A percentile compares a stretch with the other conserved stretches of the same genome.
phyloP scores from a whole-genome alignment of 768 basidiomycete species.

The Lentinula aciculospora region DNA sequence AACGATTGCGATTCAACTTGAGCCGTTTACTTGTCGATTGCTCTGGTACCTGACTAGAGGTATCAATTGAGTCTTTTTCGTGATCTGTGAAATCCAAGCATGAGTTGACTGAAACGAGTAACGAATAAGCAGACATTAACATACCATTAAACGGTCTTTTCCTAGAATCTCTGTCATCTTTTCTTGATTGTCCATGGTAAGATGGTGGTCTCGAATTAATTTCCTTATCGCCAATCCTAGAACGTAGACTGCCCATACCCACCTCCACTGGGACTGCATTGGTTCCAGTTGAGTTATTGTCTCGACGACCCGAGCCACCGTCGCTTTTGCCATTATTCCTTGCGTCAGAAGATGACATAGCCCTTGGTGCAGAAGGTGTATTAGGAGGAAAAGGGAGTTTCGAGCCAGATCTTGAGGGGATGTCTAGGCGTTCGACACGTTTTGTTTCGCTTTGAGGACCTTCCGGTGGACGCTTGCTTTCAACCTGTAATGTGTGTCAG shows the following conservation, averaged over 20 bases:
- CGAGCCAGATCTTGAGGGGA: conserved; percentile 21
- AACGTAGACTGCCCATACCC: conserved; percentile 34
- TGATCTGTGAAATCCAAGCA: conserved; percentile 41
- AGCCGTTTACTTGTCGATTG: conserved; percentile 5
- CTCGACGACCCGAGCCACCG: conserved; percentile 18
- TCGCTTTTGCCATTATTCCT: conserved; percentile 35
- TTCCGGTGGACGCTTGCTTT: conserved; percentile 54
- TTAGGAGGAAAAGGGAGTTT: conserved; percentile 41
- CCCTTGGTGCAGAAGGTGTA: conserved; percentile 67
- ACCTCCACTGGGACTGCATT: conserved; percentile 10
- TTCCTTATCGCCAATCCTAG: conserved; percentile 63
- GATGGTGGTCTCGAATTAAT: conserved; percentile 37
- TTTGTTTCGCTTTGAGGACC: conserved; percentile 23
- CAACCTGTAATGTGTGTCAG: conserved; percentile 26
- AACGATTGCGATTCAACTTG: conserved; percentile 5
- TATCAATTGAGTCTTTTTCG: conserved; percentile 48
- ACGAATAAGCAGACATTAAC: conserved; percentile 16
- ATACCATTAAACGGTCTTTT: conserved; percentile 70
- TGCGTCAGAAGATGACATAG: conserved; percentile 53
- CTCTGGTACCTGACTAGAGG: conserved; percentile 16
- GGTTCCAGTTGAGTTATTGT: conserved; percentile 12
- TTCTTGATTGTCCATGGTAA: conserved; percentile 28
- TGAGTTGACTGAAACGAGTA: not conserved
- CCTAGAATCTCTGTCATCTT: conserved; percentile 60
- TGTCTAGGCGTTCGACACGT: not conserved